A percentile compares a stretch with the other conserved stretches of the same genome.
These are phyloP conservation scores for Sporisorium exsertum DNA, from an alignment of 1,284 basidiomycete species.

Conservation along the genomic window DNA sequence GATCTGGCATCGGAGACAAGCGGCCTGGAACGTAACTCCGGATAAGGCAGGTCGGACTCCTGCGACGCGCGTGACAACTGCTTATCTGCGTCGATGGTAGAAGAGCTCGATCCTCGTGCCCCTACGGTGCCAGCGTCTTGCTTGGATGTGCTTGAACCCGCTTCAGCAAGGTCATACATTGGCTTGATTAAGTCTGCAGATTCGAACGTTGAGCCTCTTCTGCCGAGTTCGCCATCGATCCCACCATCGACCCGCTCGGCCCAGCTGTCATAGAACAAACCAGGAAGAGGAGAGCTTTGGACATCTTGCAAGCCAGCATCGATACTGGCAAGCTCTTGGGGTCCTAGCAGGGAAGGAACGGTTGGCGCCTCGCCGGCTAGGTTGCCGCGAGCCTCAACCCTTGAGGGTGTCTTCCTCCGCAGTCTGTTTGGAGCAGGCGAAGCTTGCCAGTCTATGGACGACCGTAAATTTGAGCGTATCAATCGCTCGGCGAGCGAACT, in stretches of 20 bases:
- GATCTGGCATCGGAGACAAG: not conserved
- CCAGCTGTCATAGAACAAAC: conserved; percentile 34
- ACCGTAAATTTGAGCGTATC: not conserved
- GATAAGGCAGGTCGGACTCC: not conserved
- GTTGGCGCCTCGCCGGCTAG: no score
- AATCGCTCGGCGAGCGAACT: conserved; percentile 10
- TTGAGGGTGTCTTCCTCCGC: not conserved
- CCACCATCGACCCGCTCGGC: conserved; percentile 20
- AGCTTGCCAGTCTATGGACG: not conserved
- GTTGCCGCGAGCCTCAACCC: not conserved
- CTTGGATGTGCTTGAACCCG: not conserved
- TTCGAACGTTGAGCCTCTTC: conserved; percentile 4
- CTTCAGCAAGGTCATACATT: not conserved
- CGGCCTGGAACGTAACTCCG: not conserved
- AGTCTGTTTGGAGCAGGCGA: not conserved
- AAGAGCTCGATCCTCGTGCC: not conserved
- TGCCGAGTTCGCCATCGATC: conserved; percentile 30
- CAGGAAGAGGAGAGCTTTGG: conserved; percentile 18
- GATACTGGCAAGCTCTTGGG: no score
- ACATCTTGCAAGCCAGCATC: not conserved
- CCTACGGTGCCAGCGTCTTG: no score
- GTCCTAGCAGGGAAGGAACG: not conserved
- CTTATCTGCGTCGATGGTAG: not conserved
- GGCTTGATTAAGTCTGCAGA: no score
- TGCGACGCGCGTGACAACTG: not conserved